Evolutionary conservation across 345 rosid species (phyloP).

Genomic region (Abelmoschus esculentus): DNA sequence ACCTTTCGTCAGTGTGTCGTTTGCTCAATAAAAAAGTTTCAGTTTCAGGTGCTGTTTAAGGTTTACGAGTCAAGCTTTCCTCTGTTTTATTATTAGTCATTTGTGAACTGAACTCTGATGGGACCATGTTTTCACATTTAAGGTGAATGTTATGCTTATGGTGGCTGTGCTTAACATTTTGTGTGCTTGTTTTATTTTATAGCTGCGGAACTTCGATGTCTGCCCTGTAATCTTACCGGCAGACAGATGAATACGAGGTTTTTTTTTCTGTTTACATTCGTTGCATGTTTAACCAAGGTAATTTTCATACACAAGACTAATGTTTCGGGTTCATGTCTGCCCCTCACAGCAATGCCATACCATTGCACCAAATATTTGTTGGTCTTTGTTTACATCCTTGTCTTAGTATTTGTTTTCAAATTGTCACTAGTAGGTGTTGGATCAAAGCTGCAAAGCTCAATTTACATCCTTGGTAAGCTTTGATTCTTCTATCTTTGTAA

Average conservation of each 20-base stretch:
- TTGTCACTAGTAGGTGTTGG: not conserved
- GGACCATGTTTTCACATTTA: not conserved
- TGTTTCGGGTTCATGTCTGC: too few relatives aligned
- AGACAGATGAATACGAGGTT: conserved; percentile 20
- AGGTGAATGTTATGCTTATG: not conserved
- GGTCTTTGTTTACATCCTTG: not conserved
- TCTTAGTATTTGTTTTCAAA: not conserved
- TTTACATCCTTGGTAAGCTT: not conserved
- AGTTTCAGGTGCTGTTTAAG: not conserved
- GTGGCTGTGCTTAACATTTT: not conserved
- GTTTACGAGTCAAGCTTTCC: not conserved
- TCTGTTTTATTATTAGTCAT: not conserved
- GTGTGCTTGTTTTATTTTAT: not conserved
- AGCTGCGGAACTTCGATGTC: conserved; percentile 13
- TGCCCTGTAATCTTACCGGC: conserved; percentile 8
- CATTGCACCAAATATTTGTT: too few relatives aligned
- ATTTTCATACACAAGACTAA: too few relatives aligned
- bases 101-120: conserved; percentile 4
- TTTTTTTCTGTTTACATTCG: not conserved
- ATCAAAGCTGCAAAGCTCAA: not conserved
- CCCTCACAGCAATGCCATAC: too few relatives aligned
- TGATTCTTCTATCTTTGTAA: not conserved
- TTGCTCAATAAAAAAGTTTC: not conserved
- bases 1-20: not conserved
- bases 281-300: too few relatives aligned